These are phyloP conservation scores for Oryza glaberrima DNA, from an alignment of 176 grass and related monocot genomes.

Conservation along the genomic window DNA sequence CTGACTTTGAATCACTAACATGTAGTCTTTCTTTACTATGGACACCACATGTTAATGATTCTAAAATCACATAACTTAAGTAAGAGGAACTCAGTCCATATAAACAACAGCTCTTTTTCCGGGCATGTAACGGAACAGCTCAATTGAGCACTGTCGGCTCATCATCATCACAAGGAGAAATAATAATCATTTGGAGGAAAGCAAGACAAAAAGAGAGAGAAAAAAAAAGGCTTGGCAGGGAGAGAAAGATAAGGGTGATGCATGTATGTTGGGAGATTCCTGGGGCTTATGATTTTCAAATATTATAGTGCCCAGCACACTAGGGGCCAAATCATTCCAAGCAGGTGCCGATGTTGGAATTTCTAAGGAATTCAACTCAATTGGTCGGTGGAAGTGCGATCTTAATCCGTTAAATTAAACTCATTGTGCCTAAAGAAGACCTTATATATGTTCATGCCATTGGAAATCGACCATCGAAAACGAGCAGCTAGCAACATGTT, in stretches of 20 bases:
- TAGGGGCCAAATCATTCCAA: constrained; percentile 42
- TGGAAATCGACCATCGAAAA: neutral
- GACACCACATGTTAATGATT: too few species aligned
- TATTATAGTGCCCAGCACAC: constrained; percentile 52
- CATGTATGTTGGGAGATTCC: constrained; percentile 30
- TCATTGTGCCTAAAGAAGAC: neutral
- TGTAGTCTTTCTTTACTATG: too few species aligned
- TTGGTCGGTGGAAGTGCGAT: constrained; percentile 1
- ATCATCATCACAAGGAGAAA: neutral
- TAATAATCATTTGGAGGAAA: constrained; percentile 30
- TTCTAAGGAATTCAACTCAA: neutral
- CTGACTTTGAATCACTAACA: too few species aligned
- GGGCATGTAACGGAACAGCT: neutral
- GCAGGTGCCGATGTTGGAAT: constrained; percentile 46
- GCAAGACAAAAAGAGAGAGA: constrained; percentile 33
- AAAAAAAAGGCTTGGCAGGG: neutral
- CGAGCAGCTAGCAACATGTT: too few species aligned
- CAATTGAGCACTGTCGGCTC: neutral
- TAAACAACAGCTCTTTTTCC: neutral
- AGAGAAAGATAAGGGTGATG: neutral
- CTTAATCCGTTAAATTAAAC: neutral
- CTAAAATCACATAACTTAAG: too few species aligned
- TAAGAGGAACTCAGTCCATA: too few species aligned
- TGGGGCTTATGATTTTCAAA: constrained; percentile 35
- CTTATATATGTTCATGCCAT: neutral